Percentiles rank a stretch among this genome's conserved stretches.
Evolutionary conservation across 768 basidiomycete species (phyloP).

Genomic region (Austroboletus eburneus): DNA sequence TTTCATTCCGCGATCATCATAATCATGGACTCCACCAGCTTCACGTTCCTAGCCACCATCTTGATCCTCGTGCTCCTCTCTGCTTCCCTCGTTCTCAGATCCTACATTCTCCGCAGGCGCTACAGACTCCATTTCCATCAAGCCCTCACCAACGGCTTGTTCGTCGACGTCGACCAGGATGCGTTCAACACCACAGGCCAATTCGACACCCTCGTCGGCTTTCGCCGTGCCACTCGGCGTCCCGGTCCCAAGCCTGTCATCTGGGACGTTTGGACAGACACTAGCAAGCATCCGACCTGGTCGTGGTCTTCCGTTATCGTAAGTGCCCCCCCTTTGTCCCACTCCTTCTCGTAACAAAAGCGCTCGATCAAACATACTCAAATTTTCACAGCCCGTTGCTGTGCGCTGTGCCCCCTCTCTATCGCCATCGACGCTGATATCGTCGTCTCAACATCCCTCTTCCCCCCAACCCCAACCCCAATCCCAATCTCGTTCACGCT

Average conservation of each 20-base stretch:
- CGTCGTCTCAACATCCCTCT: not conserved
- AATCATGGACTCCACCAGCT: slow-evolving; percentile 35
- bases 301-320: slow-evolving; percentile 17
- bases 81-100: slow-evolving; percentile 58
- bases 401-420: slow-evolving; percentile 3
- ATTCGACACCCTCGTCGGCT: not conserved
- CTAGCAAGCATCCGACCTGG: not conserved
- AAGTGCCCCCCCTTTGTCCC: not conserved
- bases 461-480: no score
- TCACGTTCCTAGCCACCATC: slow-evolving; percentile 67
- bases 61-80: slow-evolving; percentile 64
- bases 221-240: slow-evolving; percentile 4
- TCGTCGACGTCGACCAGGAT: slow-evolving; percentile 30
- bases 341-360: no score
- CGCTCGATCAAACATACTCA: not conserved
- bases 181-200: not conserved
- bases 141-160: slow-evolving; percentile 45
- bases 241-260: slow-evolving; percentile 13
- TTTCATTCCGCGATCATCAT: not conserved
- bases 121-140: slow-evolving; percentile 51
- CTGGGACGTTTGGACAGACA: slow-evolving; percentile 14
- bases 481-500: not conserved
- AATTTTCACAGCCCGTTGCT: slow-evolving; percentile 16
- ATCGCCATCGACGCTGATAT: not conserved
- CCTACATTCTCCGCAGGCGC: slow-evolving; percentile 56